A percentile compares a stretch with the other conserved stretches of the same genome.
These are phyloP conservation scores for Quercus tomentella DNA, from an alignment of 331 rosid species.

Conservation along the genomic window DNA sequence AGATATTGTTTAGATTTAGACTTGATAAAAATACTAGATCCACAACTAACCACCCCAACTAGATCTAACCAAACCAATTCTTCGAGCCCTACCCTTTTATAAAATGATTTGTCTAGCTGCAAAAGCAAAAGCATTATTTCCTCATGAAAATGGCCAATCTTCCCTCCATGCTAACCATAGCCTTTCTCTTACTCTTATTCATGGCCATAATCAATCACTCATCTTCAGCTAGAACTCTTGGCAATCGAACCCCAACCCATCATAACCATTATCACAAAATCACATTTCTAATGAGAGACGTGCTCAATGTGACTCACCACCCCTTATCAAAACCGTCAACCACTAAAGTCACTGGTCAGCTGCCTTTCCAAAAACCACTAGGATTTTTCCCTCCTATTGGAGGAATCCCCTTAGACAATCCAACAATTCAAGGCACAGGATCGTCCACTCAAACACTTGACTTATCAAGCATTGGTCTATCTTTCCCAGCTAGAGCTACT, in stretches of 20 bases:
- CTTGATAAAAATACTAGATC: not conserved
- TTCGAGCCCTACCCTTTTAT: not conserved
- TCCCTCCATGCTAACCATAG: conserved; percentile 11
- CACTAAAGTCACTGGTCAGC: conserved; percentile 21
- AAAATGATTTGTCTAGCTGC: not conserved
- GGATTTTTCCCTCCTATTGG: conserved; percentile 47
- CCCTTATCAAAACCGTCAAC: conserved; percentile 32
- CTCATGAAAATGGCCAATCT: conserved; percentile 41
- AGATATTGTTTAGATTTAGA: too few species aligned
- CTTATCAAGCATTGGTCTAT: conserved; percentile 47
- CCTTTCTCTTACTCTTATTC: conserved; percentile 21
- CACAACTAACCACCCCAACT: conserved; percentile 31
- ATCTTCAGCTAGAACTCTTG: conserved; percentile 49
- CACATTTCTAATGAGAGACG: conserved; percentile 56
- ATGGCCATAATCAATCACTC: conserved; percentile 17
- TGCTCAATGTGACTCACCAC: conserved; percentile 30
- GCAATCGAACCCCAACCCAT: conserved; percentile 21
- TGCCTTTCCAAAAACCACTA: conserved; percentile 54
- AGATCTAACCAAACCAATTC: conserved; percentile 2
- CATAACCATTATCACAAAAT: conserved; percentile 40
- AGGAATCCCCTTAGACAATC: conserved; percentile 40
- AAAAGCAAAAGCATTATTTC: conserved; percentile 6
- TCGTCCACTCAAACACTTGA: conserved; percentile 44
- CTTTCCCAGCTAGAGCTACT: conserved; percentile 49
- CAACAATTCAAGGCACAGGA: conserved; percentile 13